Conservation (phyloP, 1,284 basidiomycete genomes). For the Trichosporon faecale region DNA sequence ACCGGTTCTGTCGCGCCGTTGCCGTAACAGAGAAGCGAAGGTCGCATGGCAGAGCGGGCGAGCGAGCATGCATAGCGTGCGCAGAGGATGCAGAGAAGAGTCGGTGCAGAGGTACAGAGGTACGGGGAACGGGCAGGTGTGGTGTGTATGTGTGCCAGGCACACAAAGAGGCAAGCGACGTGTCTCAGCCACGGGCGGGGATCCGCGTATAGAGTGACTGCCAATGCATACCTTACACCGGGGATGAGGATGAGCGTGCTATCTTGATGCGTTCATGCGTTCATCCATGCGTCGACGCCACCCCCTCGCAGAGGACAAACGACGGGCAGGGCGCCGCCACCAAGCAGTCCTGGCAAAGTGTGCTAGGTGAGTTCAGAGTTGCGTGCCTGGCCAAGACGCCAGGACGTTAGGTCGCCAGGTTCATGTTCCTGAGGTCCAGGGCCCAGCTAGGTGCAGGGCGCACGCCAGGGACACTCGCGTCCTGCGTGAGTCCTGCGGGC, state of each 20-base stretch:
- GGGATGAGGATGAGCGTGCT: background rate
- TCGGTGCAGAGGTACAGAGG: background rate
- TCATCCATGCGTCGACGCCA: background rate
- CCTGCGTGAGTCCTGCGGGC: background rate
- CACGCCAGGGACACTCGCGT: background rate
- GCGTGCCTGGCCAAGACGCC: background rate
- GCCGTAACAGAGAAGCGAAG: conserved; percentile 15
- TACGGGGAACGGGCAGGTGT: background rate
- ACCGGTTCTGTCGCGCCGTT: conserved; percentile 14
- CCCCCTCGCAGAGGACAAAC: background rate
- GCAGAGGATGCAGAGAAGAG: background rate
- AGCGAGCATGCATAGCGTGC: background rate
- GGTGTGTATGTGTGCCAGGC: background rate
- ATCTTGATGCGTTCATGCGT: too few species aligned
- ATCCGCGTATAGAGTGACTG: conserved; percentile 2
- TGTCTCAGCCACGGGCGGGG: conserved; percentile 26
- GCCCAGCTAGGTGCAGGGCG: background rate
- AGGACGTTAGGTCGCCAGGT: background rate
- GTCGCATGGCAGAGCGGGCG: background rate
- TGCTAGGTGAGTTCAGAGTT: background rate
- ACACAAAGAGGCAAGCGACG: conserved; percentile 7
- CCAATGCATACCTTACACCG: background rate
- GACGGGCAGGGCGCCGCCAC: background rate
- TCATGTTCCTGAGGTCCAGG: background rate
- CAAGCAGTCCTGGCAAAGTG: too few species aligned